Evolutionary conservation across 306 rosid genomes (phyloP), one percentile per base, ranked within the genome.

Genomic region (Cicer chorassanicum): DNA sequence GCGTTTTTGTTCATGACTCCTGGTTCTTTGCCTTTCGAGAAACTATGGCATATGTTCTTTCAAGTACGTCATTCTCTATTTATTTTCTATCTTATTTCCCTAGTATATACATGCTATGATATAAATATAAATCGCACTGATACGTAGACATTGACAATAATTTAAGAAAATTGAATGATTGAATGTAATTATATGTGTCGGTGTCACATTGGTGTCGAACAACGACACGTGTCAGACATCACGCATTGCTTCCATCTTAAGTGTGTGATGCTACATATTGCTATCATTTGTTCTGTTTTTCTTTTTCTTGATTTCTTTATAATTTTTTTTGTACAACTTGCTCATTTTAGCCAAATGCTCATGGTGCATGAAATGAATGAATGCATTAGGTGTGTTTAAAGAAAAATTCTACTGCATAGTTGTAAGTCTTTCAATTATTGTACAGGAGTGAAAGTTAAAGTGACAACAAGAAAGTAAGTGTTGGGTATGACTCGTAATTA

Each of bases 1-100:
- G 98, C 98, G 43, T 93, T 93, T 83, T 54, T 93, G 97, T 93
- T 88, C 72, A 68, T 93, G 88, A 91, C 97, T 54, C 94, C 94
- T 2, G 89, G 94, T 50, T 57, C 97, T 4, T 76, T 93, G 68
- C 96, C 96, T 6, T 91, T 93, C 21, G 98, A 93, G 90, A 89
- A 75, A 86, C 88, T 89, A 3, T 93, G 97, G 98, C 91, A 89
- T 71, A 70, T 70, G 76, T 93, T 93, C 85, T 91, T 93, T 81
- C 76, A 71, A 74, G 98, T 93, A 86, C 74, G 93, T 6, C 73
- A 57, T 57, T 57, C 61, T 8, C 2, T 16, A 18, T 8, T 54
- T 54, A 7, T 19, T 15, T 8, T 53, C 6, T 55, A 12, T 54
- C 34, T 8, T 8, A 8, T 7, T 16, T 54, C 5, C 4, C 4